phyloP scores from a whole-genome alignment of 345 rosid genomes.

The Hibiscus syriacus region DNA sequence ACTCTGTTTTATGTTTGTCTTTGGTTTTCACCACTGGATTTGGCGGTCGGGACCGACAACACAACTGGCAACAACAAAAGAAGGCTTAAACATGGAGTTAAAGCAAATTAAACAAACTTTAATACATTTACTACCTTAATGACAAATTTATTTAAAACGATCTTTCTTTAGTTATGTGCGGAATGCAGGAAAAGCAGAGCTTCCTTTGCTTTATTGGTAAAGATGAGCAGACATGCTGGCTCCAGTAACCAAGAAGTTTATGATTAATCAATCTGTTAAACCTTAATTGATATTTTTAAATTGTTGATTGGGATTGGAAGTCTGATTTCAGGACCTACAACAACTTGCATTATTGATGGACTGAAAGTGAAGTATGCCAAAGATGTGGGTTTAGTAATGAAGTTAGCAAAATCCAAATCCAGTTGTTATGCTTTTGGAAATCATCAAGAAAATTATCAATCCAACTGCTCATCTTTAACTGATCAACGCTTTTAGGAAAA shows the following conservation, averaged over 20 bases:
- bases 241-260: neutral
- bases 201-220: conserved; percentile 5
- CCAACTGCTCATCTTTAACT: too few relatives aligned
- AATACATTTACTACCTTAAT: neutral
- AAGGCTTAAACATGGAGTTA: neutral
- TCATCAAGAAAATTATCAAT: too few relatives aligned
- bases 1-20: conserved; percentile 12
- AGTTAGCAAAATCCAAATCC: neutral
- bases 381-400: neutral
- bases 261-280: too few relatives aligned
- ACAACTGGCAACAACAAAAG: neutral
- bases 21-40: conserved; percentile 30
- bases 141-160: neutral
- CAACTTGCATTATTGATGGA: neutral
- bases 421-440: too few relatives aligned
- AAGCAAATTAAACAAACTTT: neutral
- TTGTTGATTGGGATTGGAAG: neutral
- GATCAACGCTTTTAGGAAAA: too few relatives aligned
- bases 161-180: neutral
- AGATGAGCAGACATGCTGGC: neutral
- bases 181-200: neutral
- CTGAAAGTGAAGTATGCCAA: neutral
- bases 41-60: conserved; percentile 3
- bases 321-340: neutral
- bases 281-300: too few relatives aligned